Evolutionary conservation across 2,329 filamentous ascomycete genomes (phyloP), one percentile per base, ranked within the genome.

Genomic region (Xenoacremonium recifei): DNA sequence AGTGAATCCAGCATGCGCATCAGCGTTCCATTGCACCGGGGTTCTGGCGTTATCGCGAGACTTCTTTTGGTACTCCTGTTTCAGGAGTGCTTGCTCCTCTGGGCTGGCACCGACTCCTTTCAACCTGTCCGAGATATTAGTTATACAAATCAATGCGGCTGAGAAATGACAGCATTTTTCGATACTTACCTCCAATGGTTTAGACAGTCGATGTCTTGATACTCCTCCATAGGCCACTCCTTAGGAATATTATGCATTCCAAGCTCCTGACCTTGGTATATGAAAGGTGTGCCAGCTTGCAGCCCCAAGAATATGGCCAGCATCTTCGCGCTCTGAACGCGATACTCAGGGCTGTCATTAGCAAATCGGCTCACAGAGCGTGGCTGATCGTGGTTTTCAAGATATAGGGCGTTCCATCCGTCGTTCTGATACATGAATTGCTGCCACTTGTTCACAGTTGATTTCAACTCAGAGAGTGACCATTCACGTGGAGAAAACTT

Each of bases 251-350:
- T 85, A 23, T 73, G 69, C 77, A 85, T 84, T 15, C 80, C 83
- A 23, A 86, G 69, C 62, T 87, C 83, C 57, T 87, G 80, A 11
- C 83, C 83, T 59, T 86, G 82, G 57, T 84, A 86, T n/a, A 86
- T 65, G 54, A 83, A 86, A 0, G 81, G 70, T 0, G 83, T 85
- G 13, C 82, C 83, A 3, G 76, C 71, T 48, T 83, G 76, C 37
- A 80, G 68, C 3, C 68, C 71, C 44, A 81, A 68, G 47, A 82
- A 72, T 7, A 77, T 68, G 16, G 80, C 75, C 13, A 85, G 65
- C 62, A 84, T 72, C 63, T 85, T 85, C 9, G 76, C 76, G 15
- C 77, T 75, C 6, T 66, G 57, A 7, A 63, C 61, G 9, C 78
- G 70, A 50, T 75, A 62, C 51, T 72, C 63, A 4, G 75, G 72